phyloP scores from a whole-genome alignment of 257 asterid species.

The Verbascum thapsus region DNA sequence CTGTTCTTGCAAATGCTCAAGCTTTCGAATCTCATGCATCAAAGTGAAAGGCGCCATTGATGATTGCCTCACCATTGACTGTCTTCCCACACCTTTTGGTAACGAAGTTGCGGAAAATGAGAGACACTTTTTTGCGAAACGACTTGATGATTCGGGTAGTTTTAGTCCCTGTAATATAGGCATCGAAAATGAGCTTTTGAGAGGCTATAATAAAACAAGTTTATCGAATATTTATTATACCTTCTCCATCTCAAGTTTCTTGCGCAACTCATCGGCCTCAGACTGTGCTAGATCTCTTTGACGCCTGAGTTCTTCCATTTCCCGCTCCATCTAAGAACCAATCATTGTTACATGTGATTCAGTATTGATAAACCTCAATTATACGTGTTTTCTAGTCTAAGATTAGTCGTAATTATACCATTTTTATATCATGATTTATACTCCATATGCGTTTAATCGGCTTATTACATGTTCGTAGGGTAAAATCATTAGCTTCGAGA shows the following conservation, averaged over 20 bases:
- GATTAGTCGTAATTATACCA: too few species aligned
- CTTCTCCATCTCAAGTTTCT: constrained; percentile 77
- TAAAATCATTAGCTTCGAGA: too few species aligned
- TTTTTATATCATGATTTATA: too few species aligned
- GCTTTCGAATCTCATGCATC: constrained; percentile 92
- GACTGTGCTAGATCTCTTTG: constrained; percentile 93
- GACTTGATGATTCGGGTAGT: constrained; percentile 52
- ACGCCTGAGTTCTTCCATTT: constrained; percentile 86
- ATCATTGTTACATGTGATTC: constrained; percentile 23
- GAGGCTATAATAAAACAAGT: not conserved
- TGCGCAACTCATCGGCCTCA: constrained; percentile 77
- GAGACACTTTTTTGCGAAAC: constrained; percentile 75
- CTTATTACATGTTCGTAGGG: too few species aligned
- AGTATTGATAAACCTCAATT: too few species aligned
- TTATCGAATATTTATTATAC: too few species aligned
- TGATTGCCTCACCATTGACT: constrained; percentile 77
- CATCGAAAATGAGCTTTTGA: constrained; percentile 11
- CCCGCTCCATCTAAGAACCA: constrained; percentile 77
- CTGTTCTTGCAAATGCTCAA: constrained; percentile 97
- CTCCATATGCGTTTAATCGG: too few species aligned
- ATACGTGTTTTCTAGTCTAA: too few species aligned
- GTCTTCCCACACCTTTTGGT: constrained; percentile 71
- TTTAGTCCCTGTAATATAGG: constrained; percentile 45
- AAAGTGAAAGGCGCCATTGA: constrained; percentile 86
- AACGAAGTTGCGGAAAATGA: constrained; percentile 70